These are phyloP conservation scores for Bipolaris bicolor DNA, from an alignment of 2,329 filamentous ascomycete species.

Conservation along the genomic window DNA sequence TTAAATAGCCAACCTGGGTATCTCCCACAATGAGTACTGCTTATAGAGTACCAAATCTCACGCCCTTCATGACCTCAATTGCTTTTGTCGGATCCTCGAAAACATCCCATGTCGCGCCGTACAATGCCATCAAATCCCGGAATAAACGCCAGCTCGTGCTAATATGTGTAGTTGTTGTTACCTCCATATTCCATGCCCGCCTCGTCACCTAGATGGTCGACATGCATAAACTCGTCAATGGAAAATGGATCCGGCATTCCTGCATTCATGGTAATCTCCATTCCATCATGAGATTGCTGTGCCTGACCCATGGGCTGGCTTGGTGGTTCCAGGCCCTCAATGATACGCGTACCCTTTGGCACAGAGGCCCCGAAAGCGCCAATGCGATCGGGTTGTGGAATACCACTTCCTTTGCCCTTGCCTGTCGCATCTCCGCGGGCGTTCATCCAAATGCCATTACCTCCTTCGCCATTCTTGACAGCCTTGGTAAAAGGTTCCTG, in stretches of 20 bases:
- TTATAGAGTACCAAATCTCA: not conserved
- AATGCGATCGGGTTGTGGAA: conserved; percentile 40
- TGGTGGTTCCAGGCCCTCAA: conserved; percentile 47
- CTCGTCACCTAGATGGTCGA: conserved; percentile 46
- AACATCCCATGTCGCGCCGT: not conserved
- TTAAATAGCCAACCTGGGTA: conserved; percentile 1
- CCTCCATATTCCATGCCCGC: conserved; percentile 21
- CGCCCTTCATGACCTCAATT: not conserved
- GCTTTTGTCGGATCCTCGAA: not conserved
- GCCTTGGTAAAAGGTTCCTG: conserved; percentile 39
- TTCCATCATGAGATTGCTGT: conserved; percentile 17
- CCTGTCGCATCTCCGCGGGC: conserved; percentile 50
- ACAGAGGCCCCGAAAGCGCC: conserved; percentile 53
- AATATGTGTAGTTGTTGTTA: conserved; percentile 8
- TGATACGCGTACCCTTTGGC: conserved; percentile 46
- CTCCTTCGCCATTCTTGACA: conserved; percentile 49
- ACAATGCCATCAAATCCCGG: not conserved
- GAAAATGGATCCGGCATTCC: conserved; percentile 21
- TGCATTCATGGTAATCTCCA: conserved; percentile 21
- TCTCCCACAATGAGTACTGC: not conserved
- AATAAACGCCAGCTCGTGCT: conserved; percentile 1
- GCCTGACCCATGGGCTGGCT: conserved; percentile 13
- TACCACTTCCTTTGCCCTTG: conserved; percentile 33
- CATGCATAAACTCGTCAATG: conserved; percentile 53
- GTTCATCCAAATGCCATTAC: conserved; percentile 57